These are phyloP conservation scores for Hymenotorrendiella dingleyae DNA, from an alignment of 2,329 filamentous ascomycete species.

Conservation along the genomic window DNA sequence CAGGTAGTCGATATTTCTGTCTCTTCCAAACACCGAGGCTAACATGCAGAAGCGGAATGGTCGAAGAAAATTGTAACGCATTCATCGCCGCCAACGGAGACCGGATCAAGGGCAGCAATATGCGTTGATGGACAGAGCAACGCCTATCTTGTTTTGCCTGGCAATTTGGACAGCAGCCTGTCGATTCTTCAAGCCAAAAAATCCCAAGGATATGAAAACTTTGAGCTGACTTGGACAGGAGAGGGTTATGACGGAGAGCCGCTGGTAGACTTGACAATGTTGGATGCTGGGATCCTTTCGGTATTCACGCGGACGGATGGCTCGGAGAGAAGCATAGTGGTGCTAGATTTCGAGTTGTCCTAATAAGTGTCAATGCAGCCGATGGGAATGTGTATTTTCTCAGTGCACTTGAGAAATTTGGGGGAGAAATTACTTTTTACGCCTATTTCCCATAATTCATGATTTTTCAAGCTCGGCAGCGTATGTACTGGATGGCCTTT, in stretches of 20 bases:
- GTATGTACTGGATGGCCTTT: too few species aligned
- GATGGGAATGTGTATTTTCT: too few species aligned
- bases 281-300: slow-evolving; percentile 19
- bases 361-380: background rate
- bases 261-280: slow-evolving; percentile 17
- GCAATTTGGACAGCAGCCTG: slow-evolving; percentile 21
- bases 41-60: slow-evolving; percentile 15
- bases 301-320: slow-evolving; percentile 19
- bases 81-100: slow-evolving; percentile 17
- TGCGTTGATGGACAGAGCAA: slow-evolving; percentile 13
- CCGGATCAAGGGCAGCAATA: slow-evolving; percentile 18
- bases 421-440: too few species aligned
- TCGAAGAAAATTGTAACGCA: slow-evolving; percentile 9
- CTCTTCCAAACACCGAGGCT: background rate
- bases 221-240: slow-evolving; percentile 16
- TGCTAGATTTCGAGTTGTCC: slow-evolving; percentile 17
- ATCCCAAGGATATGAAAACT: slow-evolving; percentile 3
- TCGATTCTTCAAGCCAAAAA: slow-evolving; percentile 13
- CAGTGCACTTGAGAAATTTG: too few species aligned
- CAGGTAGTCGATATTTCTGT: slow-evolving; percentile 10
- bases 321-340: slow-evolving; percentile 11
- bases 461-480: too few species aligned
- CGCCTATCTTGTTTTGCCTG: slow-evolving; percentile 17
- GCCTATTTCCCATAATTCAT: too few species aligned
- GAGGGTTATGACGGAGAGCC: slow-evolving; percentile 25